Conservation (phyloP, 768 basidiomycete species). For the Tylopilus plumbeoviolaceoides region DNA sequence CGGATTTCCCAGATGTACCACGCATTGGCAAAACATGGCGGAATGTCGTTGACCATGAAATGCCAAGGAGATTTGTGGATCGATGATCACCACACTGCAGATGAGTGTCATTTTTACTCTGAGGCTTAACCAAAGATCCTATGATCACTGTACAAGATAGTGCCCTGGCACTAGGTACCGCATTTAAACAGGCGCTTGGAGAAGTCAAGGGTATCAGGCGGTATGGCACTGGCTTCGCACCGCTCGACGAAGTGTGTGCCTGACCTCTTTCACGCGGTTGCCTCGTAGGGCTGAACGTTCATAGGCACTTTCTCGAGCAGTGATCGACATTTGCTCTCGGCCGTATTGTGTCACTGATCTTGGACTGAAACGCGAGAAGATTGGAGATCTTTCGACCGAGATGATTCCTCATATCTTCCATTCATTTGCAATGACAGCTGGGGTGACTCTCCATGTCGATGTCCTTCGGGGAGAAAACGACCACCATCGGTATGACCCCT, state of each 20-base stretch:
- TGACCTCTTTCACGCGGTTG: background rate
- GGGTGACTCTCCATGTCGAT: constrained; percentile 91
- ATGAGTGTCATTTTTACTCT: constrained; percentile 52
- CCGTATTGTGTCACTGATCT: constrained; percentile 97
- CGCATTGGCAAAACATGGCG: constrained; percentile 94
- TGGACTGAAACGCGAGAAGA: constrained; percentile 84
- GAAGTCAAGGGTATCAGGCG: constrained; percentile 91
- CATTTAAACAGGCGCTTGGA: constrained; percentile 93
- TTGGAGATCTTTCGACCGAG: constrained; percentile 93
- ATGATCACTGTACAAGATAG: constrained; percentile 62
- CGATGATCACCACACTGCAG: constrained; percentile 98
- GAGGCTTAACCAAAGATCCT: constrained; percentile 12
- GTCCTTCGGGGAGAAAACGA: constrained; percentile 95
- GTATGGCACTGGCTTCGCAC: constrained; percentile 96
- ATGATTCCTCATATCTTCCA: constrained; percentile 98
- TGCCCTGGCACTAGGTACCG: constrained; percentile 79
- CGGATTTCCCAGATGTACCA: constrained; percentile 78
- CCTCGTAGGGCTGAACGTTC: constrained; percentile 4
- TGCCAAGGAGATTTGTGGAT: constrained; percentile 96
- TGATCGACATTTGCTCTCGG: constrained; percentile 97
- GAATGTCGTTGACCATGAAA: constrained; percentile 86
- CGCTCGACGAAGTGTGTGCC: constrained; percentile 83
- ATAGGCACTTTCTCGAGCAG: constrained; percentile 91
- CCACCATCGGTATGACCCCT: constrained; percentile 77
- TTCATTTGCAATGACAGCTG: constrained; percentile 96